phyloP scores from a whole-genome alignment of 768 basidiomycete genomes.

The Boletellus sp. region DNA sequence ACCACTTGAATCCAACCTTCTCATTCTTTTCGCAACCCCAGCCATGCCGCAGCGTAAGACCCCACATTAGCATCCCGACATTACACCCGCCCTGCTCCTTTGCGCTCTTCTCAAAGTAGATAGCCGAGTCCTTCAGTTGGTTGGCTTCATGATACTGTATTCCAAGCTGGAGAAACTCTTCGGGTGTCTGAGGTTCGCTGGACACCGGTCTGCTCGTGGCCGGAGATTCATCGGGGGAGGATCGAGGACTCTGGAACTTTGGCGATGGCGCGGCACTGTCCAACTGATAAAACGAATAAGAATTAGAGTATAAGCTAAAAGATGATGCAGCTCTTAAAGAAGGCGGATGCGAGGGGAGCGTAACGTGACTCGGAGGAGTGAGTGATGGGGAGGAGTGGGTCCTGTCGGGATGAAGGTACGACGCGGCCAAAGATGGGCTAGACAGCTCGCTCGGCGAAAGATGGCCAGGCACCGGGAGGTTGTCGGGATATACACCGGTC shows the following conservation, averaged over 20 bases:
- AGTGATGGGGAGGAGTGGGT: constrained; percentile 15
- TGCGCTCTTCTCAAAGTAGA: constrained; percentile 74
- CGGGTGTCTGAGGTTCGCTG: constrained; percentile 40
- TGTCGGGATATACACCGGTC: constrained; percentile 18
- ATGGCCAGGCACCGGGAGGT: not conserved
- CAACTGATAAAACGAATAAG: constrained; percentile 64
- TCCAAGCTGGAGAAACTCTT: constrained; percentile 71
- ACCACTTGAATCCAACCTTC: constrained; percentile 75
- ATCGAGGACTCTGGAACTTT: constrained; percentile 21
- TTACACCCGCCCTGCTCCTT: constrained; percentile 74
- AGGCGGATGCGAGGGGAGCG: constrained; percentile 33
- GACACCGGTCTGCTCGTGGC: constrained; percentile 16
- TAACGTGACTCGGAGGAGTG: constrained; percentile 2
- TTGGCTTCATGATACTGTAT: constrained; percentile 78
- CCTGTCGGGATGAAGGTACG: constrained; percentile 20
- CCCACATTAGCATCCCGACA: constrained; percentile 93
- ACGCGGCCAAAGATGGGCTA: not conserved
- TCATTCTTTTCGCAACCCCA: constrained; percentile 87
- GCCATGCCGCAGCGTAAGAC: constrained; percentile 77
- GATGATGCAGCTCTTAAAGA: constrained; percentile 37
- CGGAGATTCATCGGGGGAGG: constrained; percentile 15
- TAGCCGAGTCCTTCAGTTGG: constrained; percentile 61
- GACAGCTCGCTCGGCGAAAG: not conserved
- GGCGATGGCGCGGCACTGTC: constrained; percentile 47
- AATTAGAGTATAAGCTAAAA: constrained; percentile 48